Percentiles rank a stretch among this genome's conserved stretches.
phyloP scores from a whole-genome alignment of 768 basidiomycete species.

The Saitozyma podzolica region DNA sequence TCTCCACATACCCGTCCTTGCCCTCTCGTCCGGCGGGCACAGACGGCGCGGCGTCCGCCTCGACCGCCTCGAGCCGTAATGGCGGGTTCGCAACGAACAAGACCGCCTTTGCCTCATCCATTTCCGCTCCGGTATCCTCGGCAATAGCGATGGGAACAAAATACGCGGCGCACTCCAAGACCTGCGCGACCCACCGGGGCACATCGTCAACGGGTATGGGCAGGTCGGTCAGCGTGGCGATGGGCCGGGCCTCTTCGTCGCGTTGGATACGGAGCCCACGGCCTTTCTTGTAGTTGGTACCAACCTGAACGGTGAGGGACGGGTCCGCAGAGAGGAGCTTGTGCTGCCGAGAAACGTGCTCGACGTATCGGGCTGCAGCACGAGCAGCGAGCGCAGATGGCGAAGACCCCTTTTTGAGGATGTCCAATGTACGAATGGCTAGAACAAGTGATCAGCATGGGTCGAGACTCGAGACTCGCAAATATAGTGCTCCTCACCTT shows the following conservation, averaged over 20 bases:
- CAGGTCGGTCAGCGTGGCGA: slow-evolving; percentile 24
- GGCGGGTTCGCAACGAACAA: slow-evolving; percentile 26
- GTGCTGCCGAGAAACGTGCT: slow-evolving; percentile 52
- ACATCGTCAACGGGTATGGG: slow-evolving; percentile 27
- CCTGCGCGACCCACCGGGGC: slow-evolving; percentile 19
- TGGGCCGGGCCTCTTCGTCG: slow-evolving; percentile 22
- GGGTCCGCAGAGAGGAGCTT: slow-evolving; percentile 33
- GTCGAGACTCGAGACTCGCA: not conserved
- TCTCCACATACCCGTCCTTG: slow-evolving; percentile 18
- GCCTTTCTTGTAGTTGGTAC: slow-evolving; percentile 39
- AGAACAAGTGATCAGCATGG: slow-evolving; percentile 13
- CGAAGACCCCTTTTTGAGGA: slow-evolving; percentile 86
- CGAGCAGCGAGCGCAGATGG: slow-evolving; percentile 78
- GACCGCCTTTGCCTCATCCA: slow-evolving; percentile 8
- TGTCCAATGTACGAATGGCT: slow-evolving; percentile 88
- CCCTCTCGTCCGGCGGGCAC: slow-evolving; percentile 8
- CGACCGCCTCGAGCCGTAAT: slow-evolving; percentile 11
- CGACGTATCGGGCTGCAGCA: slow-evolving; percentile 81
- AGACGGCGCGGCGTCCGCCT: slow-evolving; percentile 9
- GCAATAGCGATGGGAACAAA: slow-evolving; percentile 10
- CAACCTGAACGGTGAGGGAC: slow-evolving; percentile 24
- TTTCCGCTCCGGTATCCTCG: slow-evolving; percentile 5
- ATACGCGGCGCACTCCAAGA: slow-evolving; percentile 24
- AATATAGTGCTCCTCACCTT: slow-evolving; percentile 62
- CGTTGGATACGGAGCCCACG: slow-evolving; percentile 35